Evolutionary conservation across 176 grass and related monocot species (phyloP).

Genomic region (Tillandsia fasciculata): DNA sequence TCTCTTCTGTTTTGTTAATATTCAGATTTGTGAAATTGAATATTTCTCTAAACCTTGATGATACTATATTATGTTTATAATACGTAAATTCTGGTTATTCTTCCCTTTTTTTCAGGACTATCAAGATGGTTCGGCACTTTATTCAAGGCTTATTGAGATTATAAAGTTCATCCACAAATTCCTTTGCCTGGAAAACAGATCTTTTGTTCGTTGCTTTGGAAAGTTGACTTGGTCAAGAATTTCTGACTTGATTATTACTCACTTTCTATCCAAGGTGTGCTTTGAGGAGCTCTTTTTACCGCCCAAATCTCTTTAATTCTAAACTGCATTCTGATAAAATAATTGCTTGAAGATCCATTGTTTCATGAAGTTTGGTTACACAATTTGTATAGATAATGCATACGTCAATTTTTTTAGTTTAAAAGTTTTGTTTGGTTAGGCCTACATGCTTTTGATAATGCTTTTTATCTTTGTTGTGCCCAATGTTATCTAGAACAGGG

Average conservation of each 20-base stretch:
- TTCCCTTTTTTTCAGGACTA: constrained; percentile 49
- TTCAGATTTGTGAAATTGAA: not conserved
- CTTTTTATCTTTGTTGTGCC: too few species aligned
- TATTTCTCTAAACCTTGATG: not conserved
- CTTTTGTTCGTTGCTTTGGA: constrained; percentile 60
- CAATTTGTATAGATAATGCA: too few species aligned
- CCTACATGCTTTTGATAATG: too few species aligned
- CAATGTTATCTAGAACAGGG: too few species aligned
- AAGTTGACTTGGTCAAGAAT: constrained; percentile 85
- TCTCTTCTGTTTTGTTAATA: not conserved
- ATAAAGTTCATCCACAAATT: constrained; percentile 59
- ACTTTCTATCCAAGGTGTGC: constrained; percentile 91
- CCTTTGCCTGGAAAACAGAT: constrained; percentile 69
- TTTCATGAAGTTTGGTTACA: too few species aligned
- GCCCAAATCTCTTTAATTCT: not conserved
- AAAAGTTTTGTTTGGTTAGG: too few species aligned
- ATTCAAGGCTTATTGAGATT: constrained; percentile 65
- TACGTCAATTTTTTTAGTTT: too few species aligned
- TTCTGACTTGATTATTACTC: constrained; percentile 69
- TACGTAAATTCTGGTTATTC: not conserved
- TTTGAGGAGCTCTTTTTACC: not conserved
- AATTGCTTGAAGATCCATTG: too few species aligned
- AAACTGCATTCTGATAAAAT: too few species aligned
- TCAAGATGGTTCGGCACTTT: constrained; percentile 54
- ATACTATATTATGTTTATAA: not conserved